A percentile compares a stretch with the other conserved stretches of the same genome.
These are phyloP conservation scores for Macaranga tanarius DNA, from an alignment of 441 rosid species.

Conservation along the genomic window DNA sequence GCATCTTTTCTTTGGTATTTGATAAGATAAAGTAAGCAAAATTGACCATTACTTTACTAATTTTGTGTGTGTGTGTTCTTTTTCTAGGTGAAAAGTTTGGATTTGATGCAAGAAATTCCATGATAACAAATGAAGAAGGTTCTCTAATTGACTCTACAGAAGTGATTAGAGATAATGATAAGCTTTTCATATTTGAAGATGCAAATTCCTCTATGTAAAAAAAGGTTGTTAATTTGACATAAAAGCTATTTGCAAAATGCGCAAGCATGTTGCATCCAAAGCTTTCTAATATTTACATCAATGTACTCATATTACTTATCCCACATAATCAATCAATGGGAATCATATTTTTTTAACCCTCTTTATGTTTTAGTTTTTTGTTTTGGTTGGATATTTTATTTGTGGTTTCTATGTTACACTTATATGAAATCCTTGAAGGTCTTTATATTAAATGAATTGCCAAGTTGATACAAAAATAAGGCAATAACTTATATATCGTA, in stretches of 20 bases:
- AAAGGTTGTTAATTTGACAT: neutral
- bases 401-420: no score
- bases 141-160: slow-evolving; percentile 76
- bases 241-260: neutral
- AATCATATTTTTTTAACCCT: neutral
- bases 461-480: no score
- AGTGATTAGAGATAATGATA: slow-evolving; percentile 86
- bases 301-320: neutral
- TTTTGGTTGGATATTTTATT: neutral
- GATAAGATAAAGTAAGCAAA: neutral
- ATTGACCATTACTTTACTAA: neutral
- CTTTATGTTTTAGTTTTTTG: neutral
- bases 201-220: slow-evolving; percentile 10
- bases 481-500: no score
- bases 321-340: neutral
- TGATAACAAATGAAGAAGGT: slow-evolving; percentile 68
- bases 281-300: neutral
- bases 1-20: no score
- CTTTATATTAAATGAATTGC: no score
- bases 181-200: slow-evolving; percentile 60
- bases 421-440: no score
- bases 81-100: slow-evolving; percentile 65
- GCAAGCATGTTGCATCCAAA: neutral
- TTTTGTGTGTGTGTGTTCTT: neutral
- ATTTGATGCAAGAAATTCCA: slow-evolving; percentile 49